Evolutionary conservation across 352 stramenopile genomes (phyloP), one percentile per base, ranked within the genome.

Genomic region (Phytophthora fragariae): DNA sequence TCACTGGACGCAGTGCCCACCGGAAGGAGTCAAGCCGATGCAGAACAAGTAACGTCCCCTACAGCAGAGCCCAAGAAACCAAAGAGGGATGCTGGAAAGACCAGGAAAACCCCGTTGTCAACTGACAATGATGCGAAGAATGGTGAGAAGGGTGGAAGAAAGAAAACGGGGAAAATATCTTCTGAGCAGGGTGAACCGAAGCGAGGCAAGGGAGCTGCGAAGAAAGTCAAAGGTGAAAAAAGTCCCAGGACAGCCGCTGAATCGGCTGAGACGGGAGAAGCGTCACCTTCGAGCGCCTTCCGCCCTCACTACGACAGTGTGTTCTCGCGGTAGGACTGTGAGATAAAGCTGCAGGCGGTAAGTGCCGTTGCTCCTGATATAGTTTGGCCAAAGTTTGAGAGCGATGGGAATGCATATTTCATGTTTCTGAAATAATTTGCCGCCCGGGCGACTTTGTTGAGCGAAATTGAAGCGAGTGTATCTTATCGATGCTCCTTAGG

Each of bases 261-360:
- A 59, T 37, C 35, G 41, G 33, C 33, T 35, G 56, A 68, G 49
- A 44, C 21, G 35, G 61, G 55, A 64, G 65, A 68, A 54, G 52
- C 59, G 24, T 70, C 63, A 29, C 56, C 65, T 29, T 50, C 62
- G 55, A 73, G 50, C 47, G 44, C 76, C 0, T 93, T 84, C 47
- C 80, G 82, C 24, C 84, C 83, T 53, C 84, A 89, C 39, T 88
- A 91, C 60, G 86, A 93, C 67, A 92, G 72, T 58, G 78, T 92
- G 3, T 93, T 91, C 55, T 84, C 81, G 21, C 82, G 76, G 49
- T 90, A 89, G 41, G 50, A 56, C 19, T 52, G 4, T 65, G 47
- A 50, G 29, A 24, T 33, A 54, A 41, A 50, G 17, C 17, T 49
- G 2, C 17, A 37, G 35, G 5, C 17, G 55, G 41, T 57, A 62